Base-by-base conservation (phyloP, 352 stramenopile species). In the Globisporangium rhizosaccharum region DNA sequence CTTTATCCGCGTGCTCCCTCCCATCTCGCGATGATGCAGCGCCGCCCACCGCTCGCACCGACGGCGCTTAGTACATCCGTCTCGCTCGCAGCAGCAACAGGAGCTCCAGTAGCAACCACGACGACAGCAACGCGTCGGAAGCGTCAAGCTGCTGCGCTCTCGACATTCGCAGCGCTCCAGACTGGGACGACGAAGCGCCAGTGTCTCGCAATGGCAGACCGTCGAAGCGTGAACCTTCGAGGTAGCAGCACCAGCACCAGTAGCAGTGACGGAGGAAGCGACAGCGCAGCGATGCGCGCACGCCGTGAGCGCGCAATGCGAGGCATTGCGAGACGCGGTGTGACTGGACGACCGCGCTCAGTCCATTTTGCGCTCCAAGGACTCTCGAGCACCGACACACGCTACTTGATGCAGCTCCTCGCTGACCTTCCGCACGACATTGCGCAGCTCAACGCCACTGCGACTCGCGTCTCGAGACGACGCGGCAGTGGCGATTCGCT, bases 371-470 rank as follows among this genome's bases (percentile, higher is more conserved):
- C 70, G 7, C 46, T 82, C 7, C 55, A 61, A 25, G 59, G 52
- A n/a, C 61, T 82, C 11, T 66, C 73, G 2, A 82, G 73, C 47
- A 30, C 51, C 33, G 73, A 79, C 57, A 79, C 73, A 0, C 50
- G 66, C 11, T 61, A 59, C 12, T 41, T 79, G 33, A 52, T 82
- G 61, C 65, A 79, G 42, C 57, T 64, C 23, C 66, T 82, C 58
- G 59, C 66, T 4, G 37, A 50, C 3, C 52, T 82, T 51, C 71
- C 73, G 17, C 74, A 72, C 25, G 66, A 79, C 33, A 61, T 82
- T 46, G 66, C 68, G 4, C 63, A 75, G 17, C 59, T 82, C 20
- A 82, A 79, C 25, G 51, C 59, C 39, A 64, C 51, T 37, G 59
- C 59, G 23, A 66, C 61, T 14, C 53, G 59, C 42, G 61, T 11